Percentiles rank a stretch among this genome's conserved stretches.
Conservation (phyloP, 2,329 filamentous ascomycete species). For the Penicillium freii region DNA sequence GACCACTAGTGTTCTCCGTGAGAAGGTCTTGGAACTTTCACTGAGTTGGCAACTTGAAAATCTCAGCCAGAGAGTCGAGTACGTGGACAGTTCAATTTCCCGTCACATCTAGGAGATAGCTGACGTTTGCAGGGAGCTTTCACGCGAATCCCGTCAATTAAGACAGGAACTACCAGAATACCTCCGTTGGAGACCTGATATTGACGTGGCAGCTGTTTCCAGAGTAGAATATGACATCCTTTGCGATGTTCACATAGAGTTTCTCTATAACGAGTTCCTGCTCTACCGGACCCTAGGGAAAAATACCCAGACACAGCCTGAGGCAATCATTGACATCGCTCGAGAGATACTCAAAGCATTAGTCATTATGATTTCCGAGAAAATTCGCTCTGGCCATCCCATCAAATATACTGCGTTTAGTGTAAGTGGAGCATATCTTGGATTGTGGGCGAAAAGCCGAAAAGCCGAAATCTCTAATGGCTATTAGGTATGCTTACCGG, state of each 20-base stretch:
- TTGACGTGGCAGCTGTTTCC: background rate
- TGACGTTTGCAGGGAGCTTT: slow-evolving; percentile 13
- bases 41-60: slow-evolving; percentile 19
- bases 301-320: slow-evolving; percentile 19
- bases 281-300: slow-evolving; percentile 24
- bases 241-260: slow-evolving; percentile 21
- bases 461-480: too few relatives aligned
- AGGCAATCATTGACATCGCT: slow-evolving; percentile 20
- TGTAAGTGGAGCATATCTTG: too few relatives aligned
- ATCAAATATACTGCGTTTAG: slow-evolving; percentile 12
- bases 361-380: slow-evolving; percentile 13
- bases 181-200: slow-evolving; percentile 20
- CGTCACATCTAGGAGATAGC: background rate
- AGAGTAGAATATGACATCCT: slow-evolving; percentile 12
- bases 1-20: slow-evolving; percentile 16
- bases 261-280: slow-evolving; percentile 27
- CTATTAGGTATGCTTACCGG: slow-evolving; percentile 16
- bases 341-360: slow-evolving; percentile 24
- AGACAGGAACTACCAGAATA: slow-evolving; percentile 18
- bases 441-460: too few relatives aligned
- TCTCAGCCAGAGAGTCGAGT: slow-evolving; percentile 19
- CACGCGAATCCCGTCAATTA: slow-evolving; percentile 14
- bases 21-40: slow-evolving; percentile 24
- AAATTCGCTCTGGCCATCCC: slow-evolving; percentile 11
- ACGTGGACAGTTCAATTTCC: background rate